These are phyloP conservation scores for Fagopyrum tataricum DNA, from an alignment of 148 eudicot species.

Conservation along the genomic window DNA sequence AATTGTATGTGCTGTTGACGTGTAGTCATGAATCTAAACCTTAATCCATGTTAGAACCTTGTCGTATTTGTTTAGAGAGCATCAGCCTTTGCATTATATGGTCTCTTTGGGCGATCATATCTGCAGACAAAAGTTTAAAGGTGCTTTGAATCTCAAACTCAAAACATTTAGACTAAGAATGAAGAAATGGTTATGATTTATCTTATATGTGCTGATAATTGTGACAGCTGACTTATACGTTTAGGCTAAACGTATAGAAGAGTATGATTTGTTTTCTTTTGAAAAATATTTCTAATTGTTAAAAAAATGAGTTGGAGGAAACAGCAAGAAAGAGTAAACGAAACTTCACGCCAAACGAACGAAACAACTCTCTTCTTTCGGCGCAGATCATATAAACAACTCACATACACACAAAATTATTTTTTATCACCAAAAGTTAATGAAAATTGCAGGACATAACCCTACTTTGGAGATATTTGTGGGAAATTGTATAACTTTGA, in stretches of 20 bases:
- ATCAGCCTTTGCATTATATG: not conserved
- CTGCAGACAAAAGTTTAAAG: not conserved
- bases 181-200: too few species aligned
- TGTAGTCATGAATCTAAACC: not conserved
- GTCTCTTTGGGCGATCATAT: not conserved
- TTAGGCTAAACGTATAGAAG: too few species aligned
- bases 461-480: too few species aligned
- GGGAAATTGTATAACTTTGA: too few species aligned
- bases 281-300: not conserved
- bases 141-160: too few species aligned
- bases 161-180: too few species aligned
- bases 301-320: not conserved
- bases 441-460: too few species aligned
- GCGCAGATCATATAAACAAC: not conserved
- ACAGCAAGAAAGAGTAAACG: not conserved
- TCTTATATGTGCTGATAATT: too few species aligned
- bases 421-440: too few species aligned
- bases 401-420: too few species aligned
- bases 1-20: constrained; percentile 3
- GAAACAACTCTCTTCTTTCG: constrained; percentile 2
- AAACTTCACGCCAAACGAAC: not conserved
- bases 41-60: not conserved
- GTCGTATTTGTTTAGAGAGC: not conserved
- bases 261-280: too few species aligned
- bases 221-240: too few species aligned